phyloP scores from a whole-genome alignment of 2,329 filamentous ascomycete genomes.

The Sporothrix euskadiensis region DNA sequence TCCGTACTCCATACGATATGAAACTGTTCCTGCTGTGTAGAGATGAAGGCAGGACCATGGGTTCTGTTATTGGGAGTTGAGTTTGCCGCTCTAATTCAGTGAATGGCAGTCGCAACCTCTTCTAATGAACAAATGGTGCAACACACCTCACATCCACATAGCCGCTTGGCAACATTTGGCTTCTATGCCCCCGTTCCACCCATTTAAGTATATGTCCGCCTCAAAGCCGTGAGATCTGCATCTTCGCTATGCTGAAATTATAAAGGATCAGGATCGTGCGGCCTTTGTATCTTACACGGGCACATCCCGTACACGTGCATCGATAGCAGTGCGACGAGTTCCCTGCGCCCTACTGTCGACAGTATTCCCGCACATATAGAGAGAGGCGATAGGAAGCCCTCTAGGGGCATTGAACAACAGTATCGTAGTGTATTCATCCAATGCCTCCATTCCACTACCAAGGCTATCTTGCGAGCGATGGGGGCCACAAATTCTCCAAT shows the following conservation, averaged over 20 bases:
- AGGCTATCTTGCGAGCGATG: background rate
- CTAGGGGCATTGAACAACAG: background rate
- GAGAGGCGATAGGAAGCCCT: background rate
- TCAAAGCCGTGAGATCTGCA: background rate
- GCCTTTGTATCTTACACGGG: too few relatives aligned
- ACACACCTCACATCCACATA: background rate
- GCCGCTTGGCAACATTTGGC: background rate
- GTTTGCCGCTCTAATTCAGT: too few relatives aligned
- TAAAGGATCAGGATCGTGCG: too few relatives aligned
- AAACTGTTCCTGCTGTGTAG: too few relatives aligned
- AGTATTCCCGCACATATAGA: background rate
- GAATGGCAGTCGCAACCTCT: too few relatives aligned
- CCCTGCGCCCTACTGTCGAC: background rate
- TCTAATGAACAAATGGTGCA: background rate
- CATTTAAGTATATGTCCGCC: too few relatives aligned
- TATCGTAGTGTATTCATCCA: background rate
- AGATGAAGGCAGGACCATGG: too few relatives aligned
- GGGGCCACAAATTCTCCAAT: slow-evolving; percentile 34
- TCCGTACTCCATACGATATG: too few relatives aligned
- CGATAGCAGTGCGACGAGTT: too few relatives aligned
- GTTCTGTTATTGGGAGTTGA: too few relatives aligned
- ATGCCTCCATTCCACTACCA: background rate
- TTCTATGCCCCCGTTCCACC: background rate
- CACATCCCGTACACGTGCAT: too few relatives aligned
- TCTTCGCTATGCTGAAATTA: too few relatives aligned